These are phyloP conservation scores for Colletotrichum sp. DNA, from an alignment of 2,329 filamentous ascomycete genomes.

Conservation along the genomic window DNA sequence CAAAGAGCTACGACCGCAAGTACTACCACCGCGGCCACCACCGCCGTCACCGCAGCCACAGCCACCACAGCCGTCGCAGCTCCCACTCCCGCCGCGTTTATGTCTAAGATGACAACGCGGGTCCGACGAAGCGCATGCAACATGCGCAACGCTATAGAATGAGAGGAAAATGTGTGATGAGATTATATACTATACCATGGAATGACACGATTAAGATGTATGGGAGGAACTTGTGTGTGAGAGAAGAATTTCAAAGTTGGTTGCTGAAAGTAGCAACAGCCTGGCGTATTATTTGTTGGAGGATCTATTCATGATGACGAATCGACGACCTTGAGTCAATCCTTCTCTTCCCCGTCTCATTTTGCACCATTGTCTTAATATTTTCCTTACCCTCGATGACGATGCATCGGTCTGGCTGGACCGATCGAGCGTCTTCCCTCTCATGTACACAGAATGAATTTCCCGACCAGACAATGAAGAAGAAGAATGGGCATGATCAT, in stretches of 20 bases:
- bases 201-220: constrained; percentile 3
- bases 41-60: constrained; percentile 38
- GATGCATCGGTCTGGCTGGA: neutral
- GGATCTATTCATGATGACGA: constrained; percentile 8
- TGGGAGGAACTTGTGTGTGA: neutral
- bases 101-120: constrained; percentile 4
- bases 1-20: constrained; percentile 50
- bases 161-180: neutral
- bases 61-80: constrained; percentile 33
- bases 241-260: neutral
- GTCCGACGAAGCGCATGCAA: neutral
- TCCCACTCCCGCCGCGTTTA: constrained; percentile 27
- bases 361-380: neutral
- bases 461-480: neutral
- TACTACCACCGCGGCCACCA: constrained; percentile 26
- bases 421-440: neutral
- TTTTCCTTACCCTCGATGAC: neutral
- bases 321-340: neutral
- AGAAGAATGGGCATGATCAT: neutral
- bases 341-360: neutral
- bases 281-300: neutral
- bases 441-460: neutral
- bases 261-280: neutral
- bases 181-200: neutral
- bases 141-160: neutral